Conservation (phyloP, 257 asterid genomes). For the Solanum paucissectum region DNA sequence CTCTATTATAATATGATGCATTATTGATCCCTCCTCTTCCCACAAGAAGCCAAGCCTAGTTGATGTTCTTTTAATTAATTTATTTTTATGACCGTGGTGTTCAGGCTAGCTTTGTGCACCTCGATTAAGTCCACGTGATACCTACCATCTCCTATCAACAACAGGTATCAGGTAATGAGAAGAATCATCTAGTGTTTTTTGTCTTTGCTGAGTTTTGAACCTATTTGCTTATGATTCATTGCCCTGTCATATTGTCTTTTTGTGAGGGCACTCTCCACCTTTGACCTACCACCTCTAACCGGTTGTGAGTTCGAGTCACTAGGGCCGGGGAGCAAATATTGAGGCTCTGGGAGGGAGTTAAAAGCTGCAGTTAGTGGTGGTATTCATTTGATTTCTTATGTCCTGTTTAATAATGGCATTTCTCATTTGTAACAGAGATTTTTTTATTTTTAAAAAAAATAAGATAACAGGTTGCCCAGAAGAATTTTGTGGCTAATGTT, state of each 20-base stretch:
- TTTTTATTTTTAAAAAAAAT: fast-evolving
- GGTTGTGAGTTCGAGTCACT: neutral
- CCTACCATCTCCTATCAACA: neutral
- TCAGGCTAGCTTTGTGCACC: neutral
- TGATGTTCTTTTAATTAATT: neutral
- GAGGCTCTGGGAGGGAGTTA: neutral
- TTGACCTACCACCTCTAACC: neutral
- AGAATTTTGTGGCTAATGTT: neutral
- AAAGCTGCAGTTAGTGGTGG: neutral
- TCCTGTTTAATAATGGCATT: neutral
- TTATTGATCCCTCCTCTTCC: neutral
- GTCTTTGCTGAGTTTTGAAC: neutral
- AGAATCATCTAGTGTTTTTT: too few relatives aligned
- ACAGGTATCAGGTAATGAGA: neutral
- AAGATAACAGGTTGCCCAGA: neutral
- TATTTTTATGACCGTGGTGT: neutral
- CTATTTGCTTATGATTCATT: neutral
- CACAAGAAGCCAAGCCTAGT: neutral
- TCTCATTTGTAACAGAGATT: neutral
- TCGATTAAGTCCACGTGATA: neutral
- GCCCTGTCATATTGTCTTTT: neutral
- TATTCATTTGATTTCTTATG: neutral
- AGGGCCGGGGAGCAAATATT: neutral
- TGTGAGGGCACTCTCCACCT: neutral
- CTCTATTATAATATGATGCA: neutral